Evolutionary conservation across 257 asterid genomes (phyloP).

Genomic region (Coffea canephora): DNA sequence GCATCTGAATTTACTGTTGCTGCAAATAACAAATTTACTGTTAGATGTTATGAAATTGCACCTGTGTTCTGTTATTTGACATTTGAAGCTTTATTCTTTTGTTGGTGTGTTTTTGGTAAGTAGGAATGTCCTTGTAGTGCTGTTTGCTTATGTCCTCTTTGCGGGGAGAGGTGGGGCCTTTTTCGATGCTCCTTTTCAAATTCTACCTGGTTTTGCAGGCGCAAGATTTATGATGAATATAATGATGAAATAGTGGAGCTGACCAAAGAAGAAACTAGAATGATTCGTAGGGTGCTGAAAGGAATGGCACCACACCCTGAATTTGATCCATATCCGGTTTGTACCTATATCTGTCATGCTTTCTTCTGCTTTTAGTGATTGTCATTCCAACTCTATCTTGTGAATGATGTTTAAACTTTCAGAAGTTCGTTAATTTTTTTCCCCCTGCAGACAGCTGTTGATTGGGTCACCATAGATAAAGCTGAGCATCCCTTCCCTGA

Average conservation of each 20-base stretch:
- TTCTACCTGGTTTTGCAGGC: conserved; percentile 51
- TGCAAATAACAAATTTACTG: background rate
- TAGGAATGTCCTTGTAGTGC: background rate
- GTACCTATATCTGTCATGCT: conserved; percentile 22
- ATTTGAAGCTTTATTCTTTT: background rate
- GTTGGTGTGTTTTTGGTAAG: background rate
- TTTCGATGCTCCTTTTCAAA: conserved; percentile 18
- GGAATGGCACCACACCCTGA: conserved; percentile 95
- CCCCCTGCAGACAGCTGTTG: conserved; percentile 70
- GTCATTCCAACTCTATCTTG: background rate
- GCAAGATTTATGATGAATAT: conserved; percentile 73
- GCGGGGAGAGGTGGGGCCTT: background rate
- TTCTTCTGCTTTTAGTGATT: background rate
- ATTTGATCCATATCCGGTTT: conserved; percentile 85
- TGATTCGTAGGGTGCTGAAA: conserved; percentile 59
- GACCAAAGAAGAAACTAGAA: conserved; percentile 66
- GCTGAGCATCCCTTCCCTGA: conserved; percentile 83
- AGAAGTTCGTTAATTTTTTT: conserved; percentile 13
- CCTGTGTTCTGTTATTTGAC: background rate
- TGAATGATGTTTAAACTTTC: background rate
- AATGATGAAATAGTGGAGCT: conserved; percentile 91
- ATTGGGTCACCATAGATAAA: conserved; percentile 76
- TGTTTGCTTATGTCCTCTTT: background rate
- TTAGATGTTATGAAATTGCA: background rate
- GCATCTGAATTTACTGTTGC: background rate